Base-by-base conservation (phyloP, 805 yeast species). In the Schwanniomyces vanrijiae region DNA sequence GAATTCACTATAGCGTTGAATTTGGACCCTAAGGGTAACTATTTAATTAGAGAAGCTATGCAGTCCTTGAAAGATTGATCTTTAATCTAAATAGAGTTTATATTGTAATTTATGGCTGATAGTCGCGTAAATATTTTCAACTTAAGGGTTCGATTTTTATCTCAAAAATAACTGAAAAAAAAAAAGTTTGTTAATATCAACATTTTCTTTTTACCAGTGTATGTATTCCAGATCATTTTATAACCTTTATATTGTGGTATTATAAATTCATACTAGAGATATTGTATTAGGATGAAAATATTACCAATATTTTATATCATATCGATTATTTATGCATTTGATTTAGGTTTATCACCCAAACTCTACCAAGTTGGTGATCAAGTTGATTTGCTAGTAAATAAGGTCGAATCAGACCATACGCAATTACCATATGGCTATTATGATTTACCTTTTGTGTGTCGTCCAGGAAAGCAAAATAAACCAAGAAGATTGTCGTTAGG, bases 21-120 rank as follows among this genome's bases (percentile, higher is more conserved):
- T 59, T 73, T 92, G 52, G 98, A 92, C 65, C 97, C 98, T 5
- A 90, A 90, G 61, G 96, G 96, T 0, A 82, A 86, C 42, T 95
- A 88, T 61, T 71, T 90, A 47, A 88, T 91, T 14, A 78, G 88
- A 52, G 96, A 88, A 49, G 96, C 96, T 0, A 75, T 91, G 68
- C 96, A 88, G 57, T 57, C 69, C 20, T 54, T 73, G 25, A 71
- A 71, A 46, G 65, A 66, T 18, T 56, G 57, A 42, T 50, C 45
- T 31, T 7, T 31, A 9, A 13, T 7, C 6, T 26, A 31, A 7
- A 16, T 25, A 25, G 29, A 25, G 48, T n/a, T n/a, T n/a, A n/a
- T n/a, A n/a, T n/a, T n/a, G n/a, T n/a, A n/a, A n/a, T n/a, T n/a
- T n/a, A n/a, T n/a, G n/a, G n/a, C n/a, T 24, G 25, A 14, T 31